These are phyloP conservation scores for Smittium culicis DNA, from an alignment of 371 early-diverging fungal genomes.

Conservation along the genomic window DNA sequence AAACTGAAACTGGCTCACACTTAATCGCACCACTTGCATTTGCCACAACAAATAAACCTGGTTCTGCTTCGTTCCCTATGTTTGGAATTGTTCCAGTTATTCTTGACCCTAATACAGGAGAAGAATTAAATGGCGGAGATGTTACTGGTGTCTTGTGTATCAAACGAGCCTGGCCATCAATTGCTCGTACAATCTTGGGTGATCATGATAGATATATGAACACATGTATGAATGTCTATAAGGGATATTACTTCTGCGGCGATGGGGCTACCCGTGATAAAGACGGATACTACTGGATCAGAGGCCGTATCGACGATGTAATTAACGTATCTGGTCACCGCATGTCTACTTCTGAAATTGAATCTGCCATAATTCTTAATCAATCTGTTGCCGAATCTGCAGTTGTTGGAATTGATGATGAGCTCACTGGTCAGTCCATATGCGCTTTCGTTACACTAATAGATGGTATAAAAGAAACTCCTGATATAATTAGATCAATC, in stretches of 20 bases:
- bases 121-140: constrained; percentile 54
- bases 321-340: constrained; percentile 98
- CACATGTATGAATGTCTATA: constrained; percentile 78
- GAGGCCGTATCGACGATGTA: constrained; percentile 91
- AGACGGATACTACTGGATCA: constrained; percentile 92
- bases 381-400: constrained; percentile 87
- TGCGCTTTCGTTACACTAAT: constrained; percentile 58
- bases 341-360: constrained; percentile 90
- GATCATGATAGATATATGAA: constrained; percentile 80
- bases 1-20: constrained; percentile 91
- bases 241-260: constrained; percentile 77
- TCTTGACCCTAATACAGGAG: constrained; percentile 64
- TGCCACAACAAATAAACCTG: constrained; percentile 77
- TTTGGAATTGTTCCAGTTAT: constrained; percentile 86
- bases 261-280: constrained; percentile 78
- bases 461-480: constrained; percentile 36
- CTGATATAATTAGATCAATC: constrained; percentile 44
- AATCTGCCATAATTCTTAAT: constrained; percentile 70
- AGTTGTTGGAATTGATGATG: constrained; percentile 83
- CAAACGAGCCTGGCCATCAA: constrained; percentile 83
- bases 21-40: constrained; percentile 84
- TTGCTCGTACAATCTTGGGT: constrained; percentile 84
- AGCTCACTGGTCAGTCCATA: constrained; percentile 80
- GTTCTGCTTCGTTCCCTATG: constrained; percentile 91
- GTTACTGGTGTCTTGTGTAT: constrained; percentile 89